Percentiles rank a stretch among this genome's conserved stretches.
These are phyloP conservation scores for Athelia sp. DNA, from an alignment of 1,284 basidiomycete species.

Conservation along the genomic window DNA sequence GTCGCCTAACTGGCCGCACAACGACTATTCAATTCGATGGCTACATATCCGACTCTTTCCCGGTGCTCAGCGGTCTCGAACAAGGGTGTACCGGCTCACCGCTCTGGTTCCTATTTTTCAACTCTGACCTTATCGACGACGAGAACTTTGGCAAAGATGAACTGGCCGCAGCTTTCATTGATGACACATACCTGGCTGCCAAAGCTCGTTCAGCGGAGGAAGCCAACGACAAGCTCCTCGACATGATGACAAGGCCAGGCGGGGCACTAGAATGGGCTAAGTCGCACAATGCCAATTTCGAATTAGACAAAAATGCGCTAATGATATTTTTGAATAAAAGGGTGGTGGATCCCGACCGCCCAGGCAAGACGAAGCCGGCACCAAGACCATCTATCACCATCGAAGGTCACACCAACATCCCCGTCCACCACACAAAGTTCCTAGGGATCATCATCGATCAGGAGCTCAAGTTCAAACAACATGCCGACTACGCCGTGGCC, in stretches of 20 bases:
- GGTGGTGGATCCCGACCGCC: background rate
- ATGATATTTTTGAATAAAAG: conserved; percentile 8
- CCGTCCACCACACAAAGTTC: background rate
- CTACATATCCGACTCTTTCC: conserved; percentile 3
- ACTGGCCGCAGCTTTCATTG: conserved; percentile 10
- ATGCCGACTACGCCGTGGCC: background rate
- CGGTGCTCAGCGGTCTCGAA: conserved; percentile 8
- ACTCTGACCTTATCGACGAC: conserved; percentile 16
- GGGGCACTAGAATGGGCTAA: conserved; percentile 19
- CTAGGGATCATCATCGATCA: background rate
- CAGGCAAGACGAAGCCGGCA: background rate
- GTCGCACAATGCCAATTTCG: conserved; percentile 18
- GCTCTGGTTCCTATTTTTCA: conserved; percentile 24
- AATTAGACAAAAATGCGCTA: conserved; percentile 18
- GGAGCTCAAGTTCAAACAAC: background rate
- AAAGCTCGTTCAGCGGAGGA: background rate
- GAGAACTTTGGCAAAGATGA: conserved; percentile 8
- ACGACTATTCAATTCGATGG: conserved; percentile 14
- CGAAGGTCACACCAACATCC: background rate
- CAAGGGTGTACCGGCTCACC: conserved; percentile 15
- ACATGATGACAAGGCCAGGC: conserved; percentile 13
- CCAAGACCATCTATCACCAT: background rate
- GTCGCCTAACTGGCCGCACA: conserved; percentile 6
- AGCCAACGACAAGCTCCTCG: conserved; percentile 10
- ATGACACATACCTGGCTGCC: background rate